Percentiles rank a stretch among this genome's conserved stretches.
phyloP scores from a whole-genome alignment of 2,329 filamentous ascomycete genomes.

The Phialophora tarda region DNA sequence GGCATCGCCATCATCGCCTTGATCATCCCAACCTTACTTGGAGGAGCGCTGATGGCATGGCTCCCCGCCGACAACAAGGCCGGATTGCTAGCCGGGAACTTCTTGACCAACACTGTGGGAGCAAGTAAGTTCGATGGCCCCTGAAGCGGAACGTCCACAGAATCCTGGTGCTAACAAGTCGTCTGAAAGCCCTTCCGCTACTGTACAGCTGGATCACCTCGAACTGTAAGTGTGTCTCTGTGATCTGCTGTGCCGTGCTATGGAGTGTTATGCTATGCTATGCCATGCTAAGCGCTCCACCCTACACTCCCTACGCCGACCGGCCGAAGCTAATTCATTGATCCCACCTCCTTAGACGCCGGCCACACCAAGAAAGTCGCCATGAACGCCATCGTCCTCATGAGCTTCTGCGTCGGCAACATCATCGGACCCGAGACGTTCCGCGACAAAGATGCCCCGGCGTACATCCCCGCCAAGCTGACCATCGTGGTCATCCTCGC shows the following conservation, averaged over 20 bases:
- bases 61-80: slow-evolving; percentile 48
- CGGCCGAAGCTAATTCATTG: not conserved
- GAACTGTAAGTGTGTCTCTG: slow-evolving; percentile 43
- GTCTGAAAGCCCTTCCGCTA: slow-evolving; percentile 46
- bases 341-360: slow-evolving; percentile 39
- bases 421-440: slow-evolving; percentile 55
- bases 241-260: not conserved
- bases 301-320: too few species aligned
- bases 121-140: slow-evolving; percentile 35
- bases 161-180: not conserved
- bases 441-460: slow-evolving; percentile 49
- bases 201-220: slow-evolving; percentile 54
- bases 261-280: too few species aligned
- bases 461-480: slow-evolving; percentile 50
- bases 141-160: not conserved
- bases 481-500: slow-evolving; percentile 49
- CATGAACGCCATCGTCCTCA: slow-evolving; percentile 53
- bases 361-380: slow-evolving; percentile 59
- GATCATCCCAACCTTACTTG: slow-evolving; percentile 55
- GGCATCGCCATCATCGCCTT: slow-evolving; percentile 52
- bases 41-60: slow-evolving; percentile 48
- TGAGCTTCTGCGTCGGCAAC: slow-evolving; percentile 52
- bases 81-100: slow-evolving; percentile 51
- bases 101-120: slow-evolving; percentile 53
- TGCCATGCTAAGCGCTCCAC: too few species aligned